phyloP scores from a whole-genome alignment of 2,329 filamentous ascomycete species.

The Didymella keratinophila region DNA sequence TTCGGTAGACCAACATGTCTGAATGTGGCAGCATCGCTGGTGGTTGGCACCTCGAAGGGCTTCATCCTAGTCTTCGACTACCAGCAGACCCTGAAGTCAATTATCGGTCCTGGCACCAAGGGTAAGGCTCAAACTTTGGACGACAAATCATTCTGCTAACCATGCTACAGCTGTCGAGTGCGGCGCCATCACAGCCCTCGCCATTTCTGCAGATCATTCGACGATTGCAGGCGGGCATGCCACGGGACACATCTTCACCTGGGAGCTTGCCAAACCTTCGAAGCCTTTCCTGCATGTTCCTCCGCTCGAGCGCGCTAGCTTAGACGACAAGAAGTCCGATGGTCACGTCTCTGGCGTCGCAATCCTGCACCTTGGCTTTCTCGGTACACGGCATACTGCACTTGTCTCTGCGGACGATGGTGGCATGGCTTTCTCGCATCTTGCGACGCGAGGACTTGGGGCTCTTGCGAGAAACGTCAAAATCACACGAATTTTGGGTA shows the following conservation, averaged over 20 bases:
- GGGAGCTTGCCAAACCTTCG: constrained; percentile 85
- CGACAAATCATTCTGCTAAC: background rate
- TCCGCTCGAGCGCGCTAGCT: constrained; percentile 71
- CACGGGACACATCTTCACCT: constrained; percentile 92
- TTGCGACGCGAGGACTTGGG: constrained; percentile 90
- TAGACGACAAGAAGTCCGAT: constrained; percentile 73
- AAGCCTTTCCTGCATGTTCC: constrained; percentile 89
- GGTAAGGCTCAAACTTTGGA: constrained; percentile 58
- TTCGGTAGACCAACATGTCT: constrained; percentile 93
- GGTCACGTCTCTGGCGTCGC: constrained; percentile 81
- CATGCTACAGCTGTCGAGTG: constrained; percentile 79
- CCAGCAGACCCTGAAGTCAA: constrained; percentile 91
- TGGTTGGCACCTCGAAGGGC: constrained; percentile 91
- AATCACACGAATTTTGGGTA: constrained; percentile 86
- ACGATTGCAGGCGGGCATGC: constrained; percentile 91
- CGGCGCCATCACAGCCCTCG: constrained; percentile 84
- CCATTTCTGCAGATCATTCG: constrained; percentile 91
- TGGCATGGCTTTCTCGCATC: constrained; percentile 98
- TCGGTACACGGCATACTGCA: constrained; percentile 92
- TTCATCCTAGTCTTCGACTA: constrained; percentile 97
- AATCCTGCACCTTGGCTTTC: constrained; percentile 90
- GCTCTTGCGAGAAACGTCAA: constrained; percentile 85
- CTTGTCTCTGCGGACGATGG: constrained; percentile 92
- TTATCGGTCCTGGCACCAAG: constrained; percentile 92
- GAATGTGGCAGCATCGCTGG: constrained; percentile 85